Conservation (phyloP, 2,329 filamentous ascomycete species). For the Xylariaceae sp. region DNA sequence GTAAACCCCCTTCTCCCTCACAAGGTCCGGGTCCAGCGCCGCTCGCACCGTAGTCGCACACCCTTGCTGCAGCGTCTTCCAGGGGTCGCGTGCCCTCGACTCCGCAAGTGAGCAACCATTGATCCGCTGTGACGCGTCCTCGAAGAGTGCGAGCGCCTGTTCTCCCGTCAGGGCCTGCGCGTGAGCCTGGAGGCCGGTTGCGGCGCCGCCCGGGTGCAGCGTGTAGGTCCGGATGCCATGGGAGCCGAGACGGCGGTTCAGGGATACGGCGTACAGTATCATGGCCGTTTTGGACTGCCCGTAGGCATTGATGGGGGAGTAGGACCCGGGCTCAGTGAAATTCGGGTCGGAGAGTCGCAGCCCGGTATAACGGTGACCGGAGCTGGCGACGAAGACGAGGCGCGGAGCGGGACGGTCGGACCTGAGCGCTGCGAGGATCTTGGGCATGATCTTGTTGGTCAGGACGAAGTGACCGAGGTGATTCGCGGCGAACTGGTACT, state of each 20-base stretch:
- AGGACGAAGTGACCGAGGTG: constrained; percentile 41
- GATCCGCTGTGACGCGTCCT: constrained; percentile 26
- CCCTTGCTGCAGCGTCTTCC: constrained; percentile 45
- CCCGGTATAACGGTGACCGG: constrained; percentile 26
- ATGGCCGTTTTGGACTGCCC: constrained; percentile 50
- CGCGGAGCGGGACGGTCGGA: constrained; percentile 21
- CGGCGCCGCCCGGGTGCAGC: constrained; percentile 43
- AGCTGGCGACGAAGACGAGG: constrained; percentile 29
- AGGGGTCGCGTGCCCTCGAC: constrained; percentile 6
- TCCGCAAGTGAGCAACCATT: constrained; percentile 33
- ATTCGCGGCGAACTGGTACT: constrained; percentile 40
- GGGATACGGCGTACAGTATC: constrained; percentile 44
- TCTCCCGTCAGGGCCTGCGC: constrained; percentile 16
- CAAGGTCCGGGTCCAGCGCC: constrained; percentile 46
- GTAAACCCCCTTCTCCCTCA: constrained; percentile 36
- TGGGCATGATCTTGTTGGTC: constrained; percentile 33
- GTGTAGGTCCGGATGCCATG: constrained; percentile 41
- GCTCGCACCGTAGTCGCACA: constrained; percentile 46
- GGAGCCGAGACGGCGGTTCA: constrained; percentile 36
- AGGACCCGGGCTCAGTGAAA: constrained; percentile 33
- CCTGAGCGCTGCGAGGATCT: constrained; percentile 29
- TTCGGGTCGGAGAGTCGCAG: constrained; percentile 36
- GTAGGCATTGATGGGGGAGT: constrained; percentile 43
- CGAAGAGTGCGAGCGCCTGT: constrained; percentile 21
- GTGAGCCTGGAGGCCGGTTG: constrained; percentile 31